A percentile compares a stretch with the other conserved stretches of the same genome.
Conservation (phyloP, 331 rosid genomes). For the Spiraea crenata region DNA sequence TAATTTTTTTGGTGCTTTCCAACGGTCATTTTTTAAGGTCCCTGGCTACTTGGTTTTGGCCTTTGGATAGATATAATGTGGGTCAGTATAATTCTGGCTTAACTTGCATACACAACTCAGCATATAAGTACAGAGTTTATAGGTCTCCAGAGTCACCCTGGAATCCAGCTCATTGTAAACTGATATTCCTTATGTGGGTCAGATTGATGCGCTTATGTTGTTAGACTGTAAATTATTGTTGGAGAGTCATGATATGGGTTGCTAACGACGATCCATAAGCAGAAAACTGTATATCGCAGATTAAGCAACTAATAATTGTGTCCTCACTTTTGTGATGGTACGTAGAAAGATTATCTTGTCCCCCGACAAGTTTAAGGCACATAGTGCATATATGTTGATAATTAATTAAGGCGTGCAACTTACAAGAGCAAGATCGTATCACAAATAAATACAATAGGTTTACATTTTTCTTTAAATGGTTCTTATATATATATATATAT, state of each 20-base stretch:
- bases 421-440: no score
- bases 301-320: not conserved
- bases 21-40: slow-evolving; percentile 17
- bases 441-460: no score
- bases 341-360: not conserved
- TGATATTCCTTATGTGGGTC: no score
- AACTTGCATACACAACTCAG: not conserved
- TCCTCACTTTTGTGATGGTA: not conserved
- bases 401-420: no score
- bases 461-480: no score
- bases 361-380: no score
- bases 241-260: no score
- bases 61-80: not conserved
- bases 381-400: not conserved
- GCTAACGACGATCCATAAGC: no score
- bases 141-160: not conserved
- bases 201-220: no score
- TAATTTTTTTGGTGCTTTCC: not conserved
- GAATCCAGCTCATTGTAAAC: slow-evolving; percentile 9
- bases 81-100: not conserved
- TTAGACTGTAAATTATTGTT: no score
- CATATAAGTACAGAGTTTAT: no score
- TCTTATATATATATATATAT: not conserved
- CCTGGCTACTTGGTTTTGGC: not conserved
- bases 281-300: not conserved